Conservation (phyloP, 257 asterid species). For the Linderniella brevidens region DNA sequence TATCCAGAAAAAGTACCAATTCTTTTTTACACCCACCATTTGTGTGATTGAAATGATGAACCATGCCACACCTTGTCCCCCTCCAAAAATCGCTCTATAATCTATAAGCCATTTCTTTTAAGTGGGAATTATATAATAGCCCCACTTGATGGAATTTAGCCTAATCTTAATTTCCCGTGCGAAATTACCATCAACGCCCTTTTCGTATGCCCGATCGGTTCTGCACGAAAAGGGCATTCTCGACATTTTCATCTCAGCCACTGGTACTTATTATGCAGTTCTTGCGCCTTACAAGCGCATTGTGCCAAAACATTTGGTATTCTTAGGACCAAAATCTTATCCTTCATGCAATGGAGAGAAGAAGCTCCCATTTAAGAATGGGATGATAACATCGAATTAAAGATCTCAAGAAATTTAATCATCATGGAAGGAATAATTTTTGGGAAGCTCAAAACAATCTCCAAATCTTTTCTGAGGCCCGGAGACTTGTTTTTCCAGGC, state of each 20-base stretch:
- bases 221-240: no score
- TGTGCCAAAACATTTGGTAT: no score
- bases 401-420: slow-evolving; percentile 20
- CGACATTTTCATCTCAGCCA: no score
- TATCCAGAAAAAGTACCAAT: slow-evolving; percentile 12
- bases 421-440: slow-evolving; percentile 31
- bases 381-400: not conserved
- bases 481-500: slow-evolving; percentile 11
- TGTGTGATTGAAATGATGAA: slow-evolving; percentile 20
- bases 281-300: no score
- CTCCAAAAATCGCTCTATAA: slow-evolving; percentile 10
- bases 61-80: slow-evolving; percentile 16
- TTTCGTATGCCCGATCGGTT: no score
- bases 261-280: no score
- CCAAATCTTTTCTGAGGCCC: slow-evolving; percentile 18
- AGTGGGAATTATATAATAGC: slow-evolving; percentile 1
- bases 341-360: no score
- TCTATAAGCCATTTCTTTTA: slow-evolving; percentile 10
- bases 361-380: not conserved
- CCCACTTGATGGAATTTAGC: no score
- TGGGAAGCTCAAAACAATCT: slow-evolving; percentile 31
- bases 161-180: no score
- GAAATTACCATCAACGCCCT: no score
- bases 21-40: slow-evolving; percentile 11
- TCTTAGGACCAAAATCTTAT: no score